Conservation (phyloP, 352 stramenopile genomes). For the Phytopythium ostracodes region DNA sequence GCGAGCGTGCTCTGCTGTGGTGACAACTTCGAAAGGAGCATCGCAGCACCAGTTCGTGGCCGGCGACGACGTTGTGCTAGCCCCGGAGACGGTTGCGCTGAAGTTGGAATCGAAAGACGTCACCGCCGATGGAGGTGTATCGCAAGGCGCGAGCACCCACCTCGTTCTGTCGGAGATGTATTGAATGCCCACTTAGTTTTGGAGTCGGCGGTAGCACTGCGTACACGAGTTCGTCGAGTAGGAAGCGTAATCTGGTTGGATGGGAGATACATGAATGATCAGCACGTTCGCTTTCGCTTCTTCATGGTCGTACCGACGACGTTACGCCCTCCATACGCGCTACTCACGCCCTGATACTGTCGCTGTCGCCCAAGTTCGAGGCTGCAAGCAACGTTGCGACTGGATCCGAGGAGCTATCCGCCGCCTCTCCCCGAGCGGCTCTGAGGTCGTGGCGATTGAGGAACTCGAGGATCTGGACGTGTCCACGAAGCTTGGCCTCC, state of each 20-base stretch:
- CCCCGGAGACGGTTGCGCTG: background rate
- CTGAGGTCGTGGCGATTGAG: no score
- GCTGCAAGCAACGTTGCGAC: slow-evolving; percentile 24
- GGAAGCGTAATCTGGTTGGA: no score
- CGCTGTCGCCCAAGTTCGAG: slow-evolving; percentile 42
- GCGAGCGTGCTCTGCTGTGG: background rate
- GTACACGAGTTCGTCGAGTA: no score
- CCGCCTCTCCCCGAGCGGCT: no score
- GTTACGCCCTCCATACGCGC: no score
- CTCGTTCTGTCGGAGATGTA: slow-evolving; percentile 26
- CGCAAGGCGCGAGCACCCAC: slow-evolving; percentile 13
- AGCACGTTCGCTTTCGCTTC: no score
- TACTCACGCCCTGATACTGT: background rate
- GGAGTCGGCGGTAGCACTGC: no score
- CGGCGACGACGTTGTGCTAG: slow-evolving; percentile 22
- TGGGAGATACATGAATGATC: no score
- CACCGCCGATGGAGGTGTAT: slow-evolving; percentile 4
- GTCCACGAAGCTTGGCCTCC: slow-evolving; percentile 36
- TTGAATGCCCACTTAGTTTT: background rate
- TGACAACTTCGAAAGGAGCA: slow-evolving; percentile 14
- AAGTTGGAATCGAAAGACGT: background rate
- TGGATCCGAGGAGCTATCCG: slow-evolving; percentile 14
- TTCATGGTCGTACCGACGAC: background rate
- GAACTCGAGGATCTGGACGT: slow-evolving; percentile 36
- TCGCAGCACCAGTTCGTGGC: slow-evolving; percentile 11